These are phyloP conservation scores for Hypericum perforatum DNA, from an alignment of 345 rosid species.

Conservation along the genomic window DNA sequence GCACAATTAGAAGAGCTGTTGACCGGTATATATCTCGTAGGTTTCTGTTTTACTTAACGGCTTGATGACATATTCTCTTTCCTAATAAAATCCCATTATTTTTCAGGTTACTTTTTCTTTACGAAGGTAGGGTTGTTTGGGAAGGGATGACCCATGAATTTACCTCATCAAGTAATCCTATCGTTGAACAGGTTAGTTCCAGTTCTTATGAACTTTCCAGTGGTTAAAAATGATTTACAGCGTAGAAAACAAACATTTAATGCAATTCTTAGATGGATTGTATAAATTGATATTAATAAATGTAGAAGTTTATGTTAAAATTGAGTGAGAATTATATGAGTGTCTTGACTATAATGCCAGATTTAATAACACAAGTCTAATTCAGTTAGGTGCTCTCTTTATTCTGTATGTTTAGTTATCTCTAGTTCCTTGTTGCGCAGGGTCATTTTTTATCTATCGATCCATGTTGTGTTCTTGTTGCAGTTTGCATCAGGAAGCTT, in stretches of 20 bases:
- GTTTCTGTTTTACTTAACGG: neutral
- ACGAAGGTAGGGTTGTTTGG: slow-evolving; percentile 87
- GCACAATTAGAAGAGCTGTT: slow-evolving; percentile 90
- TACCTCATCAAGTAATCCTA: slow-evolving; percentile 61
- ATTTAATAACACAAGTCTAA: too few relatives aligned
- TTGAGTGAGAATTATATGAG: too few relatives aligned
- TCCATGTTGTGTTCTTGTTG: neutral
- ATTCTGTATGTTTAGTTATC: neutral
- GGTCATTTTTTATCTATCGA: too few relatives aligned
- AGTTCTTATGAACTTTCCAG: neutral
- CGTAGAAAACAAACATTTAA: too few relatives aligned
- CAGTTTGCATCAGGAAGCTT: slow-evolving; percentile 98
- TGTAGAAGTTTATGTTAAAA: too few relatives aligned
- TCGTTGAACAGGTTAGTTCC: slow-evolving; percentile 67
- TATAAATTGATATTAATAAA: too few relatives aligned
- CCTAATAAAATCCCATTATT: too few relatives aligned
- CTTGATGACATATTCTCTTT: too few relatives aligned
- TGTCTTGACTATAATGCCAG: too few relatives aligned
- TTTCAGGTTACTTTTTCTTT: slow-evolving; percentile 73
- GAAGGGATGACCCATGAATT: slow-evolving; percentile 90
- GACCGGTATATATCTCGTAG: slow-evolving; percentile 50
- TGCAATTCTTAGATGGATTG: too few relatives aligned
- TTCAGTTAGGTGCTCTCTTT: neutral
- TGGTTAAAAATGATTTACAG: too few relatives aligned
- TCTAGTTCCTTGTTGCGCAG: too few relatives aligned